phyloP scores from a whole-genome alignment of 306 rosid genomes.

The Spatholobus suberectus region DNA sequence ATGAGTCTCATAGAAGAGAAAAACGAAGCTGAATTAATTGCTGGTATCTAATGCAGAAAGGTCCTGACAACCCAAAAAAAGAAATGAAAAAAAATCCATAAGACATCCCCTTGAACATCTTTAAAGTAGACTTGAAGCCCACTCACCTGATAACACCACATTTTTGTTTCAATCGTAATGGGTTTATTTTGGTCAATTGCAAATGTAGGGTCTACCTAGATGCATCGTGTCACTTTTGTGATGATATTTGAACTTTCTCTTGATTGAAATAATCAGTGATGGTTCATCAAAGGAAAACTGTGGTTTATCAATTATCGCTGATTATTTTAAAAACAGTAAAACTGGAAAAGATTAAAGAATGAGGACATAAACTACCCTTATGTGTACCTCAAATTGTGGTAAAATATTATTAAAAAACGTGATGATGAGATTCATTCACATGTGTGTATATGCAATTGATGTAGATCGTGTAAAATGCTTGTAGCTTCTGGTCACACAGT shows the following conservation, averaged over 20 bases:
- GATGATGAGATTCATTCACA: slow-evolving; percentile 45
- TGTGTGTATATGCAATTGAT: slow-evolving; percentile 19
- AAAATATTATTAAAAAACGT: neutral
- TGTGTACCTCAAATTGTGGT: neutral
- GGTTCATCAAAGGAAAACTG: neutral
- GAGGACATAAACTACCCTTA: slow-evolving; percentile 3
- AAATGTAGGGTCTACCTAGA: slow-evolving; percentile 38
- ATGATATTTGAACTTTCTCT: slow-evolving; percentile 7
- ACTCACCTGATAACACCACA: slow-evolving; percentile 36
- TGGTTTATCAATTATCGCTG: neutral
- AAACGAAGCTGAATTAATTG: slow-evolving; percentile 31
- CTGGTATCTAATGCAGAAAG: slow-evolving; percentile 40
- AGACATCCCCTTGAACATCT: slow-evolving; percentile 16
- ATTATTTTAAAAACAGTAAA: neutral
- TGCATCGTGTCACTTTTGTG: slow-evolving; percentile 20
- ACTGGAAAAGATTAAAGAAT: too few species aligned
- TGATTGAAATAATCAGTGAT: slow-evolving; percentile 9
- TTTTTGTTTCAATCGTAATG: slow-evolving; percentile 21
- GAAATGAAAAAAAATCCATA: slow-evolving; percentile 34
- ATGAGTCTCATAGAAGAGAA: slow-evolving; percentile 61
- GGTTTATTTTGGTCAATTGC: slow-evolving; percentile 37
- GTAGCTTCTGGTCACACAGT: too few species aligned
- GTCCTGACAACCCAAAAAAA: slow-evolving; percentile 15
- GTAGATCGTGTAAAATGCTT: too few species aligned
- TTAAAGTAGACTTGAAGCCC: slow-evolving; percentile 26